Evolutionary conservation across 23 red algal genomes (phyloP).

Genomic region (Chondrus crispus): DNA sequence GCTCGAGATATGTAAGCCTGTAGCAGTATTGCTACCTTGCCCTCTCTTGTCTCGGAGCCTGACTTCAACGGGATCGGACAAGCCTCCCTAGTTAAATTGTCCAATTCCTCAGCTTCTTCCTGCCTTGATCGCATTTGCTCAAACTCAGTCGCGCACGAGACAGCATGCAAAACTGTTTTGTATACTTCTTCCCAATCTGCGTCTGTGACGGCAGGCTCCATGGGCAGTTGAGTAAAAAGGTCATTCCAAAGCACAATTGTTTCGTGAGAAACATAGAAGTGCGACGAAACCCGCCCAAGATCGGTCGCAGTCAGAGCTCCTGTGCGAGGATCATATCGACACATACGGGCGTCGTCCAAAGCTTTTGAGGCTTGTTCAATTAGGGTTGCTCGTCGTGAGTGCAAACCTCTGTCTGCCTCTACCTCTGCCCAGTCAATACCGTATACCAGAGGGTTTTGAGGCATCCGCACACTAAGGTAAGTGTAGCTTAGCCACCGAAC

Average conservation of each 20-base stretch:
- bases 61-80: conserved; percentile 69
- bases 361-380: conserved; percentile 68
- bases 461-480: conserved; percentile 85
- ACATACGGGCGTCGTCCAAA: conserved; percentile 83
- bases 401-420: conserved; percentile 47
- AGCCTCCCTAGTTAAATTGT: conserved; percentile 41
- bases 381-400: conserved; percentile 57
- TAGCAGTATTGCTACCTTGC: conserved; percentile 88
- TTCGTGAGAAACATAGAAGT: conserved; percentile 89
- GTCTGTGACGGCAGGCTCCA: conserved; percentile 1
- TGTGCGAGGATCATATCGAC: conserved; percentile 48
- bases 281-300: conserved; percentile 73
- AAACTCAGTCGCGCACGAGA: conserved; percentile 76
- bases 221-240: conserved; percentile 29
- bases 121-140: conserved; percentile 78
- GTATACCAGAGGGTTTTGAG: conserved; percentile 85
- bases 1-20: conserved; percentile 88
- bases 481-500: conserved; percentile 87
- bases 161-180: conserved; percentile 53
- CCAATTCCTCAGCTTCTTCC: conserved; percentile 83
- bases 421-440: conserved; percentile 85
- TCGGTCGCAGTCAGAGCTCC: conserved; percentile 71
- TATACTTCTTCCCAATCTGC: conserved; percentile 57
- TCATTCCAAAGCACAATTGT: conserved; percentile 87
- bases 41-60: conserved; percentile 57